phyloP scores from a whole-genome alignment of 805 yeast species.

The Tetrapisispora taiwanensis region DNA sequence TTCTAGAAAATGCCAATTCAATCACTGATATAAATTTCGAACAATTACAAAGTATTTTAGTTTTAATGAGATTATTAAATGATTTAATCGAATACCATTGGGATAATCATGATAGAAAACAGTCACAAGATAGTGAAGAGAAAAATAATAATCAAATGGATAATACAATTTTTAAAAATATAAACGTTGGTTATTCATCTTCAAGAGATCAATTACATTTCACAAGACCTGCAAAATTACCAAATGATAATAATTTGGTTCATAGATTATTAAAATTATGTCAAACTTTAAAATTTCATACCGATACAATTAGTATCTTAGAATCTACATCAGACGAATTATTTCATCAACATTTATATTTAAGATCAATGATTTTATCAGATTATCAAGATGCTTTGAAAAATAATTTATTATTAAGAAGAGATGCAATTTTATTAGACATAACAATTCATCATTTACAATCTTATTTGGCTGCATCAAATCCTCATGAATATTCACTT shows the following conservation, averaged over 20 bases:
- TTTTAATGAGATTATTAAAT: slow-evolving; percentile 31
- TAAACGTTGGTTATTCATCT: slow-evolving; percentile 27
- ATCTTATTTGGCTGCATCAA: slow-evolving; percentile 41
- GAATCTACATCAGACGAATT: slow-evolving; percentile 16
- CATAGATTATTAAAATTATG: slow-evolving; percentile 17
- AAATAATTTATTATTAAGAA: neutral
- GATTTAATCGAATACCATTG: slow-evolving; percentile 32
- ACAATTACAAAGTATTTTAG: slow-evolving; percentile 25
- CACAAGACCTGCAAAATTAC: slow-evolving; percentile 24
- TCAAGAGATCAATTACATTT: slow-evolving; percentile 25
- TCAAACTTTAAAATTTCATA: slow-evolving; percentile 25
- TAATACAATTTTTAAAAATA: slow-evolving; percentile 14
- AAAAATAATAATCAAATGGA: neutral
- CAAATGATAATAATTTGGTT: slow-evolving; percentile 11
- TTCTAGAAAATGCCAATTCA: slow-evolving; percentile 4
- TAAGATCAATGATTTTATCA: neutral
- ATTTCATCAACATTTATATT: slow-evolving; percentile 3
- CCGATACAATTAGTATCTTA: slow-evolving; percentile 21
- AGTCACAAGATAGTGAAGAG: slow-evolving; percentile 14
- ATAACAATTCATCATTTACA: slow-evolving; percentile 26
- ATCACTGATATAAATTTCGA: slow-evolving; percentile 7
- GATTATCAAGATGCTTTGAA: slow-evolving; percentile 1
- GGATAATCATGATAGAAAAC: slow-evolving; percentile 25
- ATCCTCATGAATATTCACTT: slow-evolving; percentile 35
- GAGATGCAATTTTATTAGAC: slow-evolving; percentile 12